A percentile compares a stretch with the other conserved stretches of the same genome.
Evolutionary conservation across 345 rosid species (phyloP).

Genomic region (Isatis tinctoria): DNA sequence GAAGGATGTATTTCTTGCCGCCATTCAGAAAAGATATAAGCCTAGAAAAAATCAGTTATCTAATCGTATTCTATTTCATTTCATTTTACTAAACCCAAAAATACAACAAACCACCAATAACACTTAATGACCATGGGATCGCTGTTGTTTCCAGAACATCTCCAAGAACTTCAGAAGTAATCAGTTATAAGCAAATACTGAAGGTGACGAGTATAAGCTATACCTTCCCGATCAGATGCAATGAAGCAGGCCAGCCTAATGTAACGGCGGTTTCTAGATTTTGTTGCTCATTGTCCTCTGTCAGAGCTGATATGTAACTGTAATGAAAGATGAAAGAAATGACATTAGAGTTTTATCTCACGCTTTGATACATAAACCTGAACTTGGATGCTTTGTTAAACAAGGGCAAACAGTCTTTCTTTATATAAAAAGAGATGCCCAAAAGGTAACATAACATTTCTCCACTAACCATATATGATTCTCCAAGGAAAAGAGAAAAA

Average conservation of each 20-base stretch:
- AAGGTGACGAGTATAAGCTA: neutral
- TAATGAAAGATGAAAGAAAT: constrained; percentile 5
- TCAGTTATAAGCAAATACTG: neutral
- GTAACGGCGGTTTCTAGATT: constrained; percentile 62
- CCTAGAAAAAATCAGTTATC: neutral
- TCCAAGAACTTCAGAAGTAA: neutral
- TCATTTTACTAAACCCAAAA: neutral
- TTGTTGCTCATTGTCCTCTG: constrained; percentile 49
- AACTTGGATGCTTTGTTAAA: neutral
- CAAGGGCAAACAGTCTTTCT: neutral
- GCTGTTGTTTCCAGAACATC: neutral
- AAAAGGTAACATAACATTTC: neutral
- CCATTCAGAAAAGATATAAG: neutral
- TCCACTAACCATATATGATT: neutral
- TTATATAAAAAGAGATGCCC: neutral
- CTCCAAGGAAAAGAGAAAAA: neutral
- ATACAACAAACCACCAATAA: neutral
- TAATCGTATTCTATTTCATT: neutral
- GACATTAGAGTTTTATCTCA: neutral
- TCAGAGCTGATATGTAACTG: constrained; percentile 88
- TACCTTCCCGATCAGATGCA: constrained; percentile 97
- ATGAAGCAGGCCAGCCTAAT: constrained; percentile 92
- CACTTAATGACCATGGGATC: neutral
- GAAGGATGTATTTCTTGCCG: neutral
- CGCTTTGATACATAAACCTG: neutral